phyloP scores from a whole-genome alignment of 2,329 filamentous ascomycete species.

The Dendryphion nanum region DNA sequence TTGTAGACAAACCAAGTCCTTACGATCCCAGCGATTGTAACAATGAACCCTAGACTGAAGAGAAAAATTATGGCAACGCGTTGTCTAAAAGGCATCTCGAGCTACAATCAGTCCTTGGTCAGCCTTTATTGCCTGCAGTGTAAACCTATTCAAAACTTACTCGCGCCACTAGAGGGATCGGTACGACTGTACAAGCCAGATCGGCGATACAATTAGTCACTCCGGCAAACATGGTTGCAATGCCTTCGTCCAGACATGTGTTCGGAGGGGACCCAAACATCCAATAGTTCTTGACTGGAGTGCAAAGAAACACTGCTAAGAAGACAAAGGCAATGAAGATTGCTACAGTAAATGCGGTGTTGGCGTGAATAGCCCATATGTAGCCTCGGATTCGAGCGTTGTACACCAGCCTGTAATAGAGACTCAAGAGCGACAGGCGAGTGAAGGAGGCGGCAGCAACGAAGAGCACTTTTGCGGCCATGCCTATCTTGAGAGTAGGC shows the following conservation, averaged over 20 bases:
- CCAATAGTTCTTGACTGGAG: slow-evolving; percentile 46
- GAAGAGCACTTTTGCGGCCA: slow-evolving; percentile 44
- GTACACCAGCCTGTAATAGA: slow-evolving; percentile 46
- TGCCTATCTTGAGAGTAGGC: slow-evolving; percentile 36
- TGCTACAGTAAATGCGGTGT: slow-evolving; percentile 36
- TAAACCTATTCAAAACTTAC: slow-evolving; percentile 16
- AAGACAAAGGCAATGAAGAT: slow-evolving; percentile 41
- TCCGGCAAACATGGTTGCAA: slow-evolving; percentile 38
- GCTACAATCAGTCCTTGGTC: slow-evolving; percentile 10
- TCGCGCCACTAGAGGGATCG: slow-evolving; percentile 44
- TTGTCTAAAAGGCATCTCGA: slow-evolving; percentile 44
- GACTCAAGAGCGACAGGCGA: slow-evolving; percentile 44
- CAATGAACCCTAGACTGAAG: slow-evolving; percentile 43
- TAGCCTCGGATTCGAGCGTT: slow-evolving; percentile 43
- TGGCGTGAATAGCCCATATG: slow-evolving; percentile 39
- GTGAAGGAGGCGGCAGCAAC: slow-evolving; percentile 44
- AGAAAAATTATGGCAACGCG: slow-evolving; percentile 40
- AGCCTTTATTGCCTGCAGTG: too few relatives aligned
- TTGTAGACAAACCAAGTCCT: slow-evolving; percentile 47
- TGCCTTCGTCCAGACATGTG: slow-evolving; percentile 43
- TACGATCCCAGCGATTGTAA: slow-evolving; percentile 43
- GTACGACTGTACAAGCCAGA: slow-evolving; percentile 42
- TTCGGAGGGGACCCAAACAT: slow-evolving; percentile 26
- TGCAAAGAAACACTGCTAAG: slow-evolving; percentile 42
- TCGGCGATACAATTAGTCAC: slow-evolving; percentile 47